Conservation (phyloP, 495 filamentous ascomycete species). For the Lineolata rhizophorae region DNA sequence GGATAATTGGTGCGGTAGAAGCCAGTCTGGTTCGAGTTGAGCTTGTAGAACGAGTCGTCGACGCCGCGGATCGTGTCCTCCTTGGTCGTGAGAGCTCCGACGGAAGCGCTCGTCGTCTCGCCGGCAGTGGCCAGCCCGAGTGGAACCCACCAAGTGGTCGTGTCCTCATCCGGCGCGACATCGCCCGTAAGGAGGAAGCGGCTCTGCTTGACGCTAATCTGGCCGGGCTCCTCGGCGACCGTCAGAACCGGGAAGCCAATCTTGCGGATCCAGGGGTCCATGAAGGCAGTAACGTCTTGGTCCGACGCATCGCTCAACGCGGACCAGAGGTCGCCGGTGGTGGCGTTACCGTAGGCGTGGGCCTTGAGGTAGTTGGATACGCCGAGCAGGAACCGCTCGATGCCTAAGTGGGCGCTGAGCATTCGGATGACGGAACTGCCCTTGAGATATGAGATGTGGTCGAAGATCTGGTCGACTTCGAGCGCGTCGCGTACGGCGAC, state of each 20-base stretch:
- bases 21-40: slow-evolving; percentile 70
- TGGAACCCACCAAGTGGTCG: slow-evolving; percentile 92
- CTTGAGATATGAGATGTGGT: slow-evolving; percentile 87
- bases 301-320: slow-evolving; percentile 78
- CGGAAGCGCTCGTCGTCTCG: slow-evolving; percentile 28
- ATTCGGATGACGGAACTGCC: slow-evolving; percentile 90
- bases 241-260: slow-evolving; percentile 86
- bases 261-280: slow-evolving; percentile 84
- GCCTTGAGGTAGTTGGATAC: slow-evolving; percentile 74
- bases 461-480: slow-evolving; percentile 92
- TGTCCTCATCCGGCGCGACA: slow-evolving; percentile 59
- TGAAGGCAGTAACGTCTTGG: slow-evolving; percentile 66
- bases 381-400: slow-evolving; percentile 67
- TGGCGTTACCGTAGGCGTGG: slow-evolving; percentile 78
- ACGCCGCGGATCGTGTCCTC: slow-evolving; percentile 49
- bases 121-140: slow-evolving; percentile 43
- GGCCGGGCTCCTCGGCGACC: slow-evolving; percentile 56
- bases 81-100: slow-evolving; percentile 50
- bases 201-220: slow-evolving; percentile 61
- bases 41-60: slow-evolving; percentile 69
- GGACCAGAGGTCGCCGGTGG: slow-evolving; percentile 77
- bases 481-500: slow-evolving; percentile 75
- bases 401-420: slow-evolving; percentile 69
- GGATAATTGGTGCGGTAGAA: slow-evolving; percentile 92
- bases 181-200: slow-evolving; percentile 85